Evolutionary conservation across 2,329 filamentous ascomycete species (phyloP).

Genomic region (Colletotrichum sp.): DNA sequence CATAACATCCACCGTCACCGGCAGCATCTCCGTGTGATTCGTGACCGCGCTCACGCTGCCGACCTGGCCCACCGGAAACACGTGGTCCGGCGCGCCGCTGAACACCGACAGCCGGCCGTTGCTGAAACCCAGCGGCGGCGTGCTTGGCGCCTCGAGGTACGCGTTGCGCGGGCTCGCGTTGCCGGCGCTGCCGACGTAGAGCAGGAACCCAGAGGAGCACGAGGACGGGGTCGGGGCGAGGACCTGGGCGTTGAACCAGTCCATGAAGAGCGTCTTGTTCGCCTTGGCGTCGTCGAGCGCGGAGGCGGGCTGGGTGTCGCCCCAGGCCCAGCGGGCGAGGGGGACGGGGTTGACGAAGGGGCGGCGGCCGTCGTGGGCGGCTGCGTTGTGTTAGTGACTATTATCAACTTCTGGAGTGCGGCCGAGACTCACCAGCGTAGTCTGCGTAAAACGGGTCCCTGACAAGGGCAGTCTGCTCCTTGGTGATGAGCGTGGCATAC

Average conservation of each 20-base stretch:
- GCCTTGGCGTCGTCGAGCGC: slow-evolving; percentile 27
- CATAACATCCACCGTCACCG: slow-evolving; percentile 63
- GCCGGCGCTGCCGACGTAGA: slow-evolving; percentile 28
- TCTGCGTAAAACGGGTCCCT: slow-evolving; percentile 43
- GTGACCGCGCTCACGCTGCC: slow-evolving; percentile 40
- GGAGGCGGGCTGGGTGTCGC: slow-evolving; percentile 30
- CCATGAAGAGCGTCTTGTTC: slow-evolving; percentile 36
- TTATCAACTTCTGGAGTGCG: fast-evolving
- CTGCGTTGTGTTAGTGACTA: slow-evolving; percentile 2
- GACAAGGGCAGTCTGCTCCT: slow-evolving; percentile 40
- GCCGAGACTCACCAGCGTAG: slow-evolving; percentile 35
- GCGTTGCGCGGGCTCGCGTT: slow-evolving; percentile 23
- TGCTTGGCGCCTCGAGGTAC: slow-evolving; percentile 40
- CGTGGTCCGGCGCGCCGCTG: slow-evolving; percentile 44
- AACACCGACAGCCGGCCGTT: slow-evolving; percentile 37
- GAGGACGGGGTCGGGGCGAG: slow-evolving; percentile 24
- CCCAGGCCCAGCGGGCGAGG: slow-evolving; percentile 39
- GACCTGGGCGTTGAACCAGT: slow-evolving; percentile 36
- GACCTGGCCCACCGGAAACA: slow-evolving; percentile 47
- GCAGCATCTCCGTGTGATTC: slow-evolving; percentile 53
- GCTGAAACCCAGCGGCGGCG: slow-evolving; percentile 54
- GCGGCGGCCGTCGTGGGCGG: slow-evolving; percentile 34
- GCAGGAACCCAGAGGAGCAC: slow-evolving; percentile 35
- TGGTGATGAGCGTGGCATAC: slow-evolving; percentile 40
- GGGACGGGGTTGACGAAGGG: slow-evolving; percentile 43